Evolutionary conservation across 306 rosid species (phyloP).

Genomic region (Prunus salicina): DNA sequence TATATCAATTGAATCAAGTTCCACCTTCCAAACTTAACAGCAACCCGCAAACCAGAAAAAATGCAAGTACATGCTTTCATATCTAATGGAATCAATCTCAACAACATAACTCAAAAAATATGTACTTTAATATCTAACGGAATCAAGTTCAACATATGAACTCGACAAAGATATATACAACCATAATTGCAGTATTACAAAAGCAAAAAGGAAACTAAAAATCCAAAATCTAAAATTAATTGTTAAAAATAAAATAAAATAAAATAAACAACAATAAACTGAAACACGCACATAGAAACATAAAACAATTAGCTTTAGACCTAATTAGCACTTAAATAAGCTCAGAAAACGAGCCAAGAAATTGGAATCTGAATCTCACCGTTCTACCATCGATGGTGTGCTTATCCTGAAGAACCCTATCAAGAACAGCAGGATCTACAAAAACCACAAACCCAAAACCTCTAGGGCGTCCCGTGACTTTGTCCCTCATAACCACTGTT

Average conservation of each 20-base stretch:
- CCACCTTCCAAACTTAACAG: background rate
- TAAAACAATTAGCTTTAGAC: background rate
- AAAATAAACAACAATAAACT: background rate
- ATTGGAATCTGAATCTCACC: conserved; percentile 32
- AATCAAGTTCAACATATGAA: background rate
- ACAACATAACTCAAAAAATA: background rate
- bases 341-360: background rate
- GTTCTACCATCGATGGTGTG: conserved; percentile 90
- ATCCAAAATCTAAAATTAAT: background rate
- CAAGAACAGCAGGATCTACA: conserved; percentile 81
- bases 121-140: background rate
- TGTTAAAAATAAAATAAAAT: background rate
- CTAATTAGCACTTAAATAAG: background rate
- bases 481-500: conserved; percentile 87
- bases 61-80: background rate
- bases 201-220: background rate
- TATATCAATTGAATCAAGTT: background rate
- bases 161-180: background rate
- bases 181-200: background rate
- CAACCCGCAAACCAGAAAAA: background rate
- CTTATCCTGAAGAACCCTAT: conserved; percentile 84
- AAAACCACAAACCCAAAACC: conserved; percentile 93
- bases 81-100: background rate
- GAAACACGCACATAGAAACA: background rate
- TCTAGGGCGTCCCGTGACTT: conserved; percentile 75